phyloP scores from a whole-genome alignment of 495 filamentous ascomycete genomes.

The Cairneyella variabilis region DNA sequence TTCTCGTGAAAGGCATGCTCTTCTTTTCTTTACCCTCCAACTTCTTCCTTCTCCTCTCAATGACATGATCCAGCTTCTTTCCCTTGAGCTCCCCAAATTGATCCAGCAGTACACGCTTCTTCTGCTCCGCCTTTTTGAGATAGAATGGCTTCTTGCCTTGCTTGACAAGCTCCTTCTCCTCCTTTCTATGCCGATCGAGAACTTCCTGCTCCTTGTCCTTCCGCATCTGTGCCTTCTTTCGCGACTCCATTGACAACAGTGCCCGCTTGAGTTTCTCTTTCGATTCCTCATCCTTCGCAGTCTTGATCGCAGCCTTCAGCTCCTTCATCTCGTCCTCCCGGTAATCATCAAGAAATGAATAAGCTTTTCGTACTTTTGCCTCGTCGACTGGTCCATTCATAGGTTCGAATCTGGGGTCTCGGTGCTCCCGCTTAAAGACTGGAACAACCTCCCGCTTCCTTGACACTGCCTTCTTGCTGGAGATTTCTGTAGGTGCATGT shows the following conservation, averaged over 20 bases:
- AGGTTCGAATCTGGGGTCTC: slow-evolving; percentile 87
- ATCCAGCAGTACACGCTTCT: slow-evolving; percentile 75
- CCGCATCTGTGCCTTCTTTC: slow-evolving; percentile 59
- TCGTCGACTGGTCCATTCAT: slow-evolving; percentile 46
- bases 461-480: slow-evolving; percentile 77
- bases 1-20: slow-evolving; percentile 65
- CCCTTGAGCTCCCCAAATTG: slow-evolving; percentile 76
- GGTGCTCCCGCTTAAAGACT: slow-evolving; percentile 47
- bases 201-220: slow-evolving; percentile 65
- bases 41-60: slow-evolving; percentile 86
- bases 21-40: slow-evolving; percentile 73
- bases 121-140: slow-evolving; percentile 85
- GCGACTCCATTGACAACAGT: slow-evolving; percentile 64
- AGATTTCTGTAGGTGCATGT: slow-evolving; percentile 78
- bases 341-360: slow-evolving; percentile 85
- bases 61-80: slow-evolving; percentile 70
- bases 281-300: slow-evolving; percentile 57
- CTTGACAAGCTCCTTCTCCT: slow-evolving; percentile 77
- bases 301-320: slow-evolving; percentile 59
- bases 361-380: slow-evolving; percentile 57
- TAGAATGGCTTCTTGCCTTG: slow-evolving; percentile 93
- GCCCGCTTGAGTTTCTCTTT: slow-evolving; percentile 64
- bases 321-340: slow-evolving; percentile 70
- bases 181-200: slow-evolving; percentile 65
- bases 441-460: slow-evolving; percentile 69